These are phyloP conservation scores for Dryadomyces quercivorus DNA, from an alignment of 2,329 filamentous ascomycete species.

Conservation along the genomic window DNA sequence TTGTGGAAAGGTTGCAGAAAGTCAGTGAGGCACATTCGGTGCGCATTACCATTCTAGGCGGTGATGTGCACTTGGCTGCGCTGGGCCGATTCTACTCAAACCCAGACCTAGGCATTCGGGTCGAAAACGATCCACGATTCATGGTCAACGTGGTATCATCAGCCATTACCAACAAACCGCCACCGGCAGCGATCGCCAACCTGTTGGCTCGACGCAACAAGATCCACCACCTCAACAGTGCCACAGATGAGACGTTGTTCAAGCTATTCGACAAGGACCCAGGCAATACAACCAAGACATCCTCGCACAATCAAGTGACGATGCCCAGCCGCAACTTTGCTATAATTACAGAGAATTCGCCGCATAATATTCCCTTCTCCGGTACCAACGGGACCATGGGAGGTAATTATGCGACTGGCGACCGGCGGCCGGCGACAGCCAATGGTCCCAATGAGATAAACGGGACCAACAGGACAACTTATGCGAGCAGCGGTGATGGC, in stretches of 20 bases:
- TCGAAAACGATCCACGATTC: constrained; percentile 78
- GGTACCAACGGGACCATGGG: not conserved
- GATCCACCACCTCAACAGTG: constrained; percentile 52
- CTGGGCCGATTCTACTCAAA: constrained; percentile 93
- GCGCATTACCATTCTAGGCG: constrained; percentile 82
- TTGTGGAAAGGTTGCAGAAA: constrained; percentile 72
- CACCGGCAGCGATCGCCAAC: constrained; percentile 77
- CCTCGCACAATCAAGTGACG: constrained; percentile 67
- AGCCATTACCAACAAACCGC: constrained; percentile 91
- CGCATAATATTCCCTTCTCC: constrained; percentile 25
- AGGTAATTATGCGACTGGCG: not conserved
- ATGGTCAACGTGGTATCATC: constrained; percentile 93
- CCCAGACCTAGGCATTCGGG: constrained; percentile 62
- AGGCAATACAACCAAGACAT: constrained; percentile 61
- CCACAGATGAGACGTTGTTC: constrained; percentile 88
- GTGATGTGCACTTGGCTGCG: constrained; percentile 86
- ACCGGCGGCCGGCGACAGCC: not conserved
- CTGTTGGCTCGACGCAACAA: constrained; percentile 84
- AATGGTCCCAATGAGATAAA: not conserved
- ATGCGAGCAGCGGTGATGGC: constrained; percentile 2
- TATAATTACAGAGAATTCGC: constrained; percentile 79
- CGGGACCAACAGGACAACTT: constrained; percentile 1
- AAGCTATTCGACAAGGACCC: constrained; percentile 88
- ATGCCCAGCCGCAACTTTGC: constrained; percentile 93
- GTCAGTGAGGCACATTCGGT: constrained; percentile 78